phyloP scores from a whole-genome alignment of 2,329 filamentous ascomycete genomes.

The Colletotrichum australisinense region DNA sequence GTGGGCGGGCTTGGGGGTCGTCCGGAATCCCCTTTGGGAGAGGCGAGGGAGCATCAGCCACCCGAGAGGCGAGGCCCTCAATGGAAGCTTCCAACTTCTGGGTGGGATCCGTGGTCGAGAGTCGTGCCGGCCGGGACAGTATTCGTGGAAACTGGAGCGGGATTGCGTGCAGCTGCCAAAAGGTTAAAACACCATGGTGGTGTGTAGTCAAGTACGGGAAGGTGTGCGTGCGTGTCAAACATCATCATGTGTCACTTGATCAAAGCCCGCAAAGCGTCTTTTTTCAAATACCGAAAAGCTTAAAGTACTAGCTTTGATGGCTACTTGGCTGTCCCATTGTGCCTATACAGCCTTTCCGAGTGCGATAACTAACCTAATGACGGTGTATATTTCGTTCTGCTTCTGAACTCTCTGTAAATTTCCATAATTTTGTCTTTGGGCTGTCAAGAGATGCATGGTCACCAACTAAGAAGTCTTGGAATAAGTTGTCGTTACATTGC shows the following conservation, averaged over 20 bases:
- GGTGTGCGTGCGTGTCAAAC: constrained; percentile 22
- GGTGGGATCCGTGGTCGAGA: constrained; percentile 24
- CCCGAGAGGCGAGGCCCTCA: background rate
- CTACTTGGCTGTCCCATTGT: background rate
- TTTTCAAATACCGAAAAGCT: constrained; percentile 33
- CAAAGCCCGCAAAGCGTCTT: constrained; percentile 32
- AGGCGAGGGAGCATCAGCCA: background rate
- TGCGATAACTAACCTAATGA: background rate
- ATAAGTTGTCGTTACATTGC: constrained; percentile 9
- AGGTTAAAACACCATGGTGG: constrained; percentile 19
- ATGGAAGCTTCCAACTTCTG: constrained; percentile 25
- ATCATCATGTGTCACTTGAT: constrained; percentile 34
- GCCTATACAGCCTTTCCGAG: constrained; percentile 1
- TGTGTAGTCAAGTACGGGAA: constrained; percentile 5
- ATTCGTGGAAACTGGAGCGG: constrained; percentile 23
- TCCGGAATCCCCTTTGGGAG: background rate
- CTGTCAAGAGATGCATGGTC: background rate
- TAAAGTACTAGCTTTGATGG: constrained; percentile 18
- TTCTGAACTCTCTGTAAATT: constrained; percentile 15
- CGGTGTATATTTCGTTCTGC: constrained; percentile 16
- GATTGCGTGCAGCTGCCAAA: constrained; percentile 36
- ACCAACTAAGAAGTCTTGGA: background rate
- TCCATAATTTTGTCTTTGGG: constrained; percentile 5
- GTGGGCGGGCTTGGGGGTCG: background rate
- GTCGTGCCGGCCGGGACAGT: constrained; percentile 16